Percentiles rank a stretch among this genome's conserved stretches.
phyloP scores from a whole-genome alignment of 2,329 filamentous ascomycete genomes.

The Pseudogymnoascus sp. region DNA sequence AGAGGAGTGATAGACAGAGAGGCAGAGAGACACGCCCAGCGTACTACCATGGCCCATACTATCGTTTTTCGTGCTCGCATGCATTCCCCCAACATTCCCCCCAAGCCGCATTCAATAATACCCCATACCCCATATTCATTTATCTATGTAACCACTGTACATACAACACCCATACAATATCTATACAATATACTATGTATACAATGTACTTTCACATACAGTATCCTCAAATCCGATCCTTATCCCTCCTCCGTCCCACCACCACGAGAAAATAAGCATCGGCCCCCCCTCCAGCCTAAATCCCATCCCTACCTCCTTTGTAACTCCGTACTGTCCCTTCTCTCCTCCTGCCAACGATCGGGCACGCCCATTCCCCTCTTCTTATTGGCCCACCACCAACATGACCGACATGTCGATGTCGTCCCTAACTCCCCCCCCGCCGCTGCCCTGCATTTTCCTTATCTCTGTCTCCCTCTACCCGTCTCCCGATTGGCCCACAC shows the following conservation, averaged over 20 bases:
- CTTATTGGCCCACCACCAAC: background rate
- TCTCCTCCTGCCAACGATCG: too few species aligned
- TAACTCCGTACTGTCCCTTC: background rate
- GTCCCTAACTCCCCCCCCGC: background rate
- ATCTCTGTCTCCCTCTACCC: background rate
- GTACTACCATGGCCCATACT: too few species aligned
- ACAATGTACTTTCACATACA: too few species aligned
- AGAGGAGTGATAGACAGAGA: background rate
- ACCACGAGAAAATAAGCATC: background rate
- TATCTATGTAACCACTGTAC: background rate
- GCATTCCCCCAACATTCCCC: background rate
- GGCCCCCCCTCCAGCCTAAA: background rate
- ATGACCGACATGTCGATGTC: slow-evolving; percentile 2
- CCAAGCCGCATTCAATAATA: too few species aligned
- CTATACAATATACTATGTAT: background rate
- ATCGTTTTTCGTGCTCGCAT: too few species aligned
- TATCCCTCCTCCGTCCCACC: background rate
- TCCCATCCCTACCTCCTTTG: background rate
- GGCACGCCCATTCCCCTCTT: background rate
- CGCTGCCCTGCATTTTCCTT: background rate
- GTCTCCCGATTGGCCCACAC: background rate
- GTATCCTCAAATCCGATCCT: background rate
- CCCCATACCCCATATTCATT: background rate
- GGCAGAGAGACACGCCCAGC: too few species aligned
- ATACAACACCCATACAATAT: background rate